phyloP scores from a whole-genome alignment of 371 early-diverging fungal species.

The Rhizopus microsporus region DNA sequence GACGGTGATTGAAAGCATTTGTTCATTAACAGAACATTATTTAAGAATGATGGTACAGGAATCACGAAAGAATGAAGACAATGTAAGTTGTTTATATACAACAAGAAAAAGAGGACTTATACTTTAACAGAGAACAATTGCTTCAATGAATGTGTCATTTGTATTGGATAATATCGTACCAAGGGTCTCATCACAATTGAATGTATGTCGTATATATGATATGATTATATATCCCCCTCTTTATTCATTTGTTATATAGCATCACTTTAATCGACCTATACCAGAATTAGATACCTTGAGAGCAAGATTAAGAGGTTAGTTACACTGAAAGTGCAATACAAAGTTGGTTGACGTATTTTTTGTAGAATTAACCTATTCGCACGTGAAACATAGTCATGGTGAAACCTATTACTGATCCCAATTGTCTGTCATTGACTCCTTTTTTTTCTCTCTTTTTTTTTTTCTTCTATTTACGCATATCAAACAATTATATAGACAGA shows the following conservation, averaged over 20 bases:
- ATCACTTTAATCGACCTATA: constrained; percentile 65
- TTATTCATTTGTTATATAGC: constrained; percentile 21
- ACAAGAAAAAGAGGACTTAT: background rate
- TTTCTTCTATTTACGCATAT: background rate
- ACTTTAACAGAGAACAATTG: constrained; percentile 42
- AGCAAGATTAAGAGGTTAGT: constrained; percentile 58
- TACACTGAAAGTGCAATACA: background rate
- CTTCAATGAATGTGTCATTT: constrained; percentile 63
- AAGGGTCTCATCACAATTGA: constrained; percentile 59
- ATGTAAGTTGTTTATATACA: constrained; percentile 24
- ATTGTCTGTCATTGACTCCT: constrained; percentile 1
- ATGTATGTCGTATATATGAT: constrained; percentile 31
- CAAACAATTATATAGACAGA: background rate
- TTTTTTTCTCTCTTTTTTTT: constrained; percentile 10
- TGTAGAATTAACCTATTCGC: constrained; percentile 23
- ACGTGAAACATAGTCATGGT: constrained; percentile 16
- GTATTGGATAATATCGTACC: constrained; percentile 63
- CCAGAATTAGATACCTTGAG: constrained; percentile 64
- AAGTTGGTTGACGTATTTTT: background rate
- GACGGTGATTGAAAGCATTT: constrained; percentile 43
- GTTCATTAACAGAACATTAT: constrained; percentile 46
- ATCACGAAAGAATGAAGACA: constrained; percentile 36
- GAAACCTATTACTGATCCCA: constrained; percentile 14
- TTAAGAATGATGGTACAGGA: constrained; percentile 40
- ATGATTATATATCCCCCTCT: no score